Conservation (phyloP, 73 alveolate species). For the Symbiodinium pilosum region DNA sequence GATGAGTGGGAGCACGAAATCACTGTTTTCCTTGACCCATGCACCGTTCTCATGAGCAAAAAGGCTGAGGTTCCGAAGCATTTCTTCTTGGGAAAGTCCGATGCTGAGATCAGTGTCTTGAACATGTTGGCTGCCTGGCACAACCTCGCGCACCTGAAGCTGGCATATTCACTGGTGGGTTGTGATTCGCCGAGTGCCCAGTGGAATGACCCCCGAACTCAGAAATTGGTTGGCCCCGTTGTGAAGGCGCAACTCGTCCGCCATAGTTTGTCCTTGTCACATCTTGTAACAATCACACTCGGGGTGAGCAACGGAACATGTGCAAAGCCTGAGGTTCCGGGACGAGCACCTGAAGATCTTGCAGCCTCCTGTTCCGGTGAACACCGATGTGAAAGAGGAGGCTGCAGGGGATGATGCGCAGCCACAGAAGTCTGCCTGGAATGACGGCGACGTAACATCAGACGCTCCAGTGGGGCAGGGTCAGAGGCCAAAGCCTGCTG, state of each 20-base stretch:
- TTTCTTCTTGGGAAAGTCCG: background rate
- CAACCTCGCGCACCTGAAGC: background rate
- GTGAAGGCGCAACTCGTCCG: background rate
- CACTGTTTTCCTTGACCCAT: background rate
- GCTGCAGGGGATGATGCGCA: no score
- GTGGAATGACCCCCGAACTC: background rate
- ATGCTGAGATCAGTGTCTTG: background rate
- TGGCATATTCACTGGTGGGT: background rate
- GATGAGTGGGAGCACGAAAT: background rate
- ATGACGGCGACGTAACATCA: background rate
- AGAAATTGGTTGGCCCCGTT: background rate
- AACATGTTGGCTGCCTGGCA: background rate
- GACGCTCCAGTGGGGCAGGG: no score
- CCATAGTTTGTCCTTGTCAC: background rate
- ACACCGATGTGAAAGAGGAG: background rate
- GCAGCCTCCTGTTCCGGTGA: background rate
- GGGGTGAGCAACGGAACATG: no score
- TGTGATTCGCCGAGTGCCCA: background rate
- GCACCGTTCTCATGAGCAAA: background rate
- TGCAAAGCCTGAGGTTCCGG: background rate
- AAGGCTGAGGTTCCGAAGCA: background rate
- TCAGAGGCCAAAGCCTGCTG: background rate
- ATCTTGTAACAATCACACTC: no score
- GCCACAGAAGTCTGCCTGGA: background rate
- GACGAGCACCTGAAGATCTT: background rate